These are phyloP conservation scores for Colletotrichum cereale DNA, from an alignment of 2,329 filamentous ascomycete genomes.

Conservation along the genomic window DNA sequence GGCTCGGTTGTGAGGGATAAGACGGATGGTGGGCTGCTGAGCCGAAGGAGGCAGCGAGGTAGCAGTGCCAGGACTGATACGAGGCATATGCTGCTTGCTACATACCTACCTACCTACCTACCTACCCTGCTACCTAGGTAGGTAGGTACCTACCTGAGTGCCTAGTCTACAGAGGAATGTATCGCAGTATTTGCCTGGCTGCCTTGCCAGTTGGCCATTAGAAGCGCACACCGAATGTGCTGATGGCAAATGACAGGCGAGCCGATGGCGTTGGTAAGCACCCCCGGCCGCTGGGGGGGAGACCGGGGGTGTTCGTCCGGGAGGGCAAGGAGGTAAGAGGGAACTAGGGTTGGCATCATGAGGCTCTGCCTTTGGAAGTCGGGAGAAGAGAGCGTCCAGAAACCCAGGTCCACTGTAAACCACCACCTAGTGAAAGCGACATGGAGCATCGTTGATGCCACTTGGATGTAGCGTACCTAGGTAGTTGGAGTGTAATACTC, in stretches of 20 bases:
- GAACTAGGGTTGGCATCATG: background rate
- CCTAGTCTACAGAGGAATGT: background rate
- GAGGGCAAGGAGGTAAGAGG: background rate
- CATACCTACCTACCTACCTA: background rate
- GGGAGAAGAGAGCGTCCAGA: background rate
- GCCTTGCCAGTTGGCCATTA: slow-evolving; percentile 1
- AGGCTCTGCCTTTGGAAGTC: background rate
- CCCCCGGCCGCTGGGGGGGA: too few relatives aligned
- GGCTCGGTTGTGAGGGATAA: background rate
- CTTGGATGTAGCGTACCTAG: too few relatives aligned
- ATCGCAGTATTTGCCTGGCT: background rate
- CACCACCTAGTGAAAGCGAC: background rate
- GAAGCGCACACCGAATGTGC: background rate
- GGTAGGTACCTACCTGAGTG: background rate
- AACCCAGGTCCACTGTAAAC: background rate
- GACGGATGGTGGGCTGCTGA: background rate
- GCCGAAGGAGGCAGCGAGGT: background rate
- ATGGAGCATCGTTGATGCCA: background rate
- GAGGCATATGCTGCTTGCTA: background rate
- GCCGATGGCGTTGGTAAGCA: background rate
- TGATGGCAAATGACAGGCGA: background rate
- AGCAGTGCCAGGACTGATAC: background rate
- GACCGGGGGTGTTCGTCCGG: background rate
- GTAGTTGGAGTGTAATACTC: background rate
- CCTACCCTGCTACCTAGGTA: too few relatives aligned